Percentiles rank a stretch among this genome's conserved stretches.
These are phyloP conservation scores for Eimeria mitis DNA, from an alignment of 169 alveolate species.

Conservation along the genomic window DNA sequence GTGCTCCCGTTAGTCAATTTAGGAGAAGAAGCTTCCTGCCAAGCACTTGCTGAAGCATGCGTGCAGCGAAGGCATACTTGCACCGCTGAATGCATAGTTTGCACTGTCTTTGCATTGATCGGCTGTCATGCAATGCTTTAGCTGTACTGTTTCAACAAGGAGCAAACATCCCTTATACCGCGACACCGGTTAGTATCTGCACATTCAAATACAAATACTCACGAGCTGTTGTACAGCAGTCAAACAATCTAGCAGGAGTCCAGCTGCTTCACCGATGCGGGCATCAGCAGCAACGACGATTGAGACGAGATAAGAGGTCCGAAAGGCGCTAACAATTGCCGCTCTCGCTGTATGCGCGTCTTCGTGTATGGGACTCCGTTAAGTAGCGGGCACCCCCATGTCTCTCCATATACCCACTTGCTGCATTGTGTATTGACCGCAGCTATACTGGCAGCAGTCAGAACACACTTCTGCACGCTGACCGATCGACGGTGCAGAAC, in stretches of 20 bases:
- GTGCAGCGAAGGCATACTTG: not conserved
- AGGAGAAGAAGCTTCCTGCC: no score
- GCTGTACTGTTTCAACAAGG: no score
- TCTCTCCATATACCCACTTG: not conserved
- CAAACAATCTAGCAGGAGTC: no score
- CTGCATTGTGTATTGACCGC: not conserved
- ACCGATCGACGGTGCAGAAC: not conserved
- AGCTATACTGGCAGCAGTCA: not conserved
- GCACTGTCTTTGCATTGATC: not conserved
- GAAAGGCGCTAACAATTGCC: not conserved
- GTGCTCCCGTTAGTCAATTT: no score
- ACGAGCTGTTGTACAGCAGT: no score
- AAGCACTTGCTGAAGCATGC: no score
- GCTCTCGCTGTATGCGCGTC: not conserved
- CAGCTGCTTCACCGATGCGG: no score
- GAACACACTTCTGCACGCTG: not conserved
- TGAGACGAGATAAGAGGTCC: not conserved
- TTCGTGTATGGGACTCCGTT: not conserved
- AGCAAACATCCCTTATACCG: not conserved
- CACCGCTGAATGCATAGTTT: not conserved
- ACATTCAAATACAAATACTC: no score
- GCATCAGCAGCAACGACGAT: not conserved
- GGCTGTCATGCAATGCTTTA: no score
- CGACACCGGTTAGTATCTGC: not conserved
- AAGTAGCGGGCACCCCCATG: not conserved